These are phyloP conservation scores for Cruciata laevipes DNA, from an alignment of 257 asterid species.

Conservation along the genomic window DNA sequence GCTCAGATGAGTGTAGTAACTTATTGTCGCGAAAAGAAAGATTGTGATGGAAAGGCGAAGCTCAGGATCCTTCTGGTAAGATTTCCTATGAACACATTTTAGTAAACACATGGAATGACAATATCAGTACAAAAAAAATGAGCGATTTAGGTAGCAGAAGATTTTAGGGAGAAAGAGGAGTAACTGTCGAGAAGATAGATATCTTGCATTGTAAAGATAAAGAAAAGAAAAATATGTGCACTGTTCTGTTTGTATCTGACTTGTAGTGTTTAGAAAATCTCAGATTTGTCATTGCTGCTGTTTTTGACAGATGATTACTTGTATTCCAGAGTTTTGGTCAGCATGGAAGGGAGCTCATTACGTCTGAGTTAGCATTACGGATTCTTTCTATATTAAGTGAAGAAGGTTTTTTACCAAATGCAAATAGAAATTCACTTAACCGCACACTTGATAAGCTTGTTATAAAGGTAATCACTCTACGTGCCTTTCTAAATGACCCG, in stretches of 20 bases:
- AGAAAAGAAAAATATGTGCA: no score
- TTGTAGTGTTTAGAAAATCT: constrained; percentile 52
- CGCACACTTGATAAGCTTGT: constrained; percentile 69
- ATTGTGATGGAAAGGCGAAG: constrained; percentile 61
- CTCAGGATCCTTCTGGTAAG: constrained; percentile 88
- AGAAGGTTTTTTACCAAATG: constrained; percentile 82
- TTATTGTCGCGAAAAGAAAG: constrained; percentile 55
- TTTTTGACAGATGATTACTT: constrained; percentile 98
- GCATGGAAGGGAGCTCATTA: constrained; percentile 99
- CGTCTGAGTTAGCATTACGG: constrained; percentile 86
- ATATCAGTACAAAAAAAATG: background rate
- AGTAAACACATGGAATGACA: background rate
- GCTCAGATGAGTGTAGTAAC: constrained; percentile 72
- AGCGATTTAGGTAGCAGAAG: background rate
- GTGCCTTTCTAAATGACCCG: background rate
- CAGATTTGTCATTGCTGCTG: constrained; percentile 84
- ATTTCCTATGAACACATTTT: constrained; percentile 2
- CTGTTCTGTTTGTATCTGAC: constrained; percentile 20
- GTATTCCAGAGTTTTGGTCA: constrained; percentile 99
- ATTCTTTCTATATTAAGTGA: constrained; percentile 89
- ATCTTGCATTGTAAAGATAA: constrained; percentile 9
- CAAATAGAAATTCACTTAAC: constrained; percentile 50
- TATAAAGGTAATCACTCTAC: constrained; percentile 53
- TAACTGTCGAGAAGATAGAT: background rate
- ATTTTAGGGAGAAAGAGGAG: background rate